Evolutionary conservation across 1,284 basidiomycete species (phyloP).

Genomic region (Porphyrellus sp.): DNA sequence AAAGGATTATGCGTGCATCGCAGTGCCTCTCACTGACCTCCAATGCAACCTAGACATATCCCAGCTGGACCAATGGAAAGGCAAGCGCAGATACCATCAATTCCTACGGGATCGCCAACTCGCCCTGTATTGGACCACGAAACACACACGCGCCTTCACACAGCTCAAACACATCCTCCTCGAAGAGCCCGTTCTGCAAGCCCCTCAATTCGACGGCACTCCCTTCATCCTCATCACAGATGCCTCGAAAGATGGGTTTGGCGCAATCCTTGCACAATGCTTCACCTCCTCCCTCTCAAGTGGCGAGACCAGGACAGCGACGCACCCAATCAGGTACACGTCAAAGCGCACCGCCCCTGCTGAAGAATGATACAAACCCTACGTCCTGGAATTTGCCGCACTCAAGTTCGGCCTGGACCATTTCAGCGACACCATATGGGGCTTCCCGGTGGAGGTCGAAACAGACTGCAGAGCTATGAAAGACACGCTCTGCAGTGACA

Average conservation of each 20-base stretch:
- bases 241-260: conserved; percentile 1
- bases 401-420: conserved; percentile 12
- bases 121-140: neutral
- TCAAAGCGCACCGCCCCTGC: conserved; percentile 4
- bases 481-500: neutral
- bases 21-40: conserved; percentile 4
- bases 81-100: neutral
- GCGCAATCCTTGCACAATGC: neutral
- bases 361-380: conserved; percentile 14
- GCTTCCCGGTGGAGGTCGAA: neutral
- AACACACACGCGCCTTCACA: neutral
- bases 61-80: neutral
- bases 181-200: neutral
- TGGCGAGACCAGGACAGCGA: neutral
- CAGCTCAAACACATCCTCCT: neutral
- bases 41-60: neutral
- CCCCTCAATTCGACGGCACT: conserved; percentile 7
- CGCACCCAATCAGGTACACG: neutral
- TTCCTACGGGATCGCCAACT: neutral
- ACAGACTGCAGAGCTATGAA: neutral
- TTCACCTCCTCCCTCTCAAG: neutral
- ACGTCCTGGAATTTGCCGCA: conserved; percentile 3
- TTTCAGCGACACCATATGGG: conserved; percentile 9
- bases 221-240: conserved; percentile 9
- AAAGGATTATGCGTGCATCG: conserved; percentile 1